Evolutionary conservation across 257 asterid genomes (phyloP).

Genomic region (Cordia subcordata): DNA sequence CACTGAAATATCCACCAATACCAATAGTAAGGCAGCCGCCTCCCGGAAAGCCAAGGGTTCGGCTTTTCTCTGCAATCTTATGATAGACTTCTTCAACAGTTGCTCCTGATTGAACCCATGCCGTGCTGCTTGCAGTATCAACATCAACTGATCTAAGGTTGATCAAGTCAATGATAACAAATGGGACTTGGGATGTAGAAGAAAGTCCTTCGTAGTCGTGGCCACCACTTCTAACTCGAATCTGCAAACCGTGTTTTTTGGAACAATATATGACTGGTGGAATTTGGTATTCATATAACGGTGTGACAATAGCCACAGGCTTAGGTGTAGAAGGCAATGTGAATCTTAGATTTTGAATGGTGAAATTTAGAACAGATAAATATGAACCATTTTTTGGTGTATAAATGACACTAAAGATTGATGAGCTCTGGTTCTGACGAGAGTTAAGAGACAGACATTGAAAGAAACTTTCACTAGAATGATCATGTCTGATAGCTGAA

Average conservation of each 20-base stretch:
- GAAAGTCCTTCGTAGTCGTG: slow-evolving; percentile 50
- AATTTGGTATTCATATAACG: slow-evolving; percentile 24
- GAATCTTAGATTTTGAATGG: neutral
- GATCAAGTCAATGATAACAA: slow-evolving; percentile 33
- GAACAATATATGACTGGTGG: slow-evolving; percentile 29
- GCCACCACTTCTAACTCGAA: slow-evolving; percentile 37
- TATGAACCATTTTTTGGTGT: slow-evolving; percentile 10
- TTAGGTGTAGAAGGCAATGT: neutral
- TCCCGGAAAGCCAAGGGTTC: slow-evolving; percentile 26
- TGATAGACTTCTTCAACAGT: slow-evolving; percentile 37
- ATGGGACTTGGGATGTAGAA: slow-evolving; percentile 19
- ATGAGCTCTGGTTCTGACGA: neutral
- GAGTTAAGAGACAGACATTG: neutral
- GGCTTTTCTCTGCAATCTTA: slow-evolving; percentile 13
- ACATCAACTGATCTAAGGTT: slow-evolving; percentile 27
- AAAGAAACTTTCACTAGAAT: too few species aligned
- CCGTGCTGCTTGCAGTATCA: slow-evolving; percentile 19
- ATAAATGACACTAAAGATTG: neutral
- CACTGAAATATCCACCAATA: slow-evolving; percentile 46
- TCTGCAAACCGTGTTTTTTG: slow-evolving; percentile 19
- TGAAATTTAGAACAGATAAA: slow-evolving; percentile 3
- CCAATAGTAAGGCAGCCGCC: slow-evolving; percentile 43
- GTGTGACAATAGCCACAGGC: slow-evolving; percentile 29
- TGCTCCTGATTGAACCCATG: slow-evolving; percentile 42
- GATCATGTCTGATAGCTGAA: neutral